A percentile compares a stretch with the other conserved stretches of the same genome.
phyloP scores from a whole-genome alignment of 108 stramenopile species.

The Schizochytrium sp. region DNA sequence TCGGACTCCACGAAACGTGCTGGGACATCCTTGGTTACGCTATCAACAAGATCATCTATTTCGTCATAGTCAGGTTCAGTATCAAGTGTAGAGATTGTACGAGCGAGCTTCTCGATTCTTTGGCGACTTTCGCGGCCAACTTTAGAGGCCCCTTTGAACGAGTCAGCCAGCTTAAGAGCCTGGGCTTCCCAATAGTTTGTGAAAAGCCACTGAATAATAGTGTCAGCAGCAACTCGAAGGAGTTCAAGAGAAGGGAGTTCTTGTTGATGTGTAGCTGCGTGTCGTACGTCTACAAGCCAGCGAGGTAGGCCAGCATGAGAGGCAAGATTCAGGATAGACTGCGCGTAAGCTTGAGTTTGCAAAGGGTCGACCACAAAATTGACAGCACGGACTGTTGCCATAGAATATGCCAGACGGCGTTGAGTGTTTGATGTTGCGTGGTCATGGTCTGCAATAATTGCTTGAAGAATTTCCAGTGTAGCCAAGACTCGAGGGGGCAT shows the following conservation, averaged over 20 bases:
- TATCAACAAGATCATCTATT: not conserved
- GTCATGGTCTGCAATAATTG: not conserved
- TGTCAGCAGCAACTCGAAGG: not conserved
- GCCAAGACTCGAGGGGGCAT: not conserved
- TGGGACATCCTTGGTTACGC: not conserved
- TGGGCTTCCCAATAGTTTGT: slow-evolving; percentile 41
- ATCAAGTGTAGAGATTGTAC: not conserved
- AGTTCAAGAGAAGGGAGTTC: slow-evolving; percentile 42
- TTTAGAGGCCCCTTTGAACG: not conserved
- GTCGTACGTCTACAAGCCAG: slow-evolving; percentile 63
- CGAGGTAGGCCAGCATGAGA: slow-evolving; percentile 16
- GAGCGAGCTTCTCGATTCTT: not conserved
- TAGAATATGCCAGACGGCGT: slow-evolving; percentile 33
- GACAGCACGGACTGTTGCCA: slow-evolving; percentile 22
- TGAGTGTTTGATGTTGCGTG: not conserved
- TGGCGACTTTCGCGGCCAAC: not conserved
- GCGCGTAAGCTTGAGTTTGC: slow-evolving; percentile 4
- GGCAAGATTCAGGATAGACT: slow-evolving; percentile 29
- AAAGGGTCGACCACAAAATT: slow-evolving; percentile 41
- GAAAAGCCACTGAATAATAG: not conserved
- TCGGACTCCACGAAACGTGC: not conserved
- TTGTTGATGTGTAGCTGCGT: slow-evolving; percentile 52
- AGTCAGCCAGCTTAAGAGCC: not conserved
- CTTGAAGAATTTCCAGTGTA: slow-evolving; percentile 5
- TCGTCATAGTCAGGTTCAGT: slow-evolving; percentile 14